Percentiles rank a stretch among this genome's conserved stretches.
These are phyloP conservation scores for Botrytis tulipae DNA, from an alignment of 2,329 filamentous ascomycete genomes.

Conservation along the genomic window DNA sequence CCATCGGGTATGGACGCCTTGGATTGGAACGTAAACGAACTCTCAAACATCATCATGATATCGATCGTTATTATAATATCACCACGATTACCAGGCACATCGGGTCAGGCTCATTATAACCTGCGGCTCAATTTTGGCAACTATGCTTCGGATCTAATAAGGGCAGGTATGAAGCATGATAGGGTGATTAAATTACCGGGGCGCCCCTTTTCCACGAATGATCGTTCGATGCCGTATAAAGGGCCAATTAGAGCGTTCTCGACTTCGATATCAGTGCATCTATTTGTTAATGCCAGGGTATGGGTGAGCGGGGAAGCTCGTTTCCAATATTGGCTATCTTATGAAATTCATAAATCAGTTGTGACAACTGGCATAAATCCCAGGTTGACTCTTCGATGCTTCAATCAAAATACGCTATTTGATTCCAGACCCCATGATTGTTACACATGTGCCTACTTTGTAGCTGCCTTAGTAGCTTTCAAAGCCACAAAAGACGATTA, in stretches of 20 bases:
- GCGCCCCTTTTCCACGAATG: neutral
- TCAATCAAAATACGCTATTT: neutral
- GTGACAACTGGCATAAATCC: neutral
- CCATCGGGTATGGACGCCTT: neutral
- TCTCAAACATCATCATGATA: neutral
- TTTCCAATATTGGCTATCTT: neutral
- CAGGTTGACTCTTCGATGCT: neutral
- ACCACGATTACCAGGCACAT: neutral
- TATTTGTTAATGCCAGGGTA: neutral
- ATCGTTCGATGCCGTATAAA: neutral
- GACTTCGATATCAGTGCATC: neutral
- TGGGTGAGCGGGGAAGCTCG: neutral
- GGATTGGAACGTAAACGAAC: slow-evolving; percentile 18
- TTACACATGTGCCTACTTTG: neutral
- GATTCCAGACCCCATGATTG: neutral
- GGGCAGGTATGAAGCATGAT: neutral
- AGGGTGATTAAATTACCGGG: neutral
- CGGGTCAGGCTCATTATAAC: neutral
- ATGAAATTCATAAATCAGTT: neutral
- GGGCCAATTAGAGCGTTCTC: slow-evolving; percentile 6
- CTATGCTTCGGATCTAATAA: neutral
- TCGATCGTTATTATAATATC: neutral
- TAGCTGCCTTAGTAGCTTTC: neutral
- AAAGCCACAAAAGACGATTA: slow-evolving; percentile 12
- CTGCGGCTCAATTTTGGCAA: neutral